A percentile compares a stretch with the other conserved stretches of the same genome.
Evolutionary conservation across 2,329 filamentous ascomycete genomes (phyloP).

Genomic region (Exophiala dermatitidis): DNA sequence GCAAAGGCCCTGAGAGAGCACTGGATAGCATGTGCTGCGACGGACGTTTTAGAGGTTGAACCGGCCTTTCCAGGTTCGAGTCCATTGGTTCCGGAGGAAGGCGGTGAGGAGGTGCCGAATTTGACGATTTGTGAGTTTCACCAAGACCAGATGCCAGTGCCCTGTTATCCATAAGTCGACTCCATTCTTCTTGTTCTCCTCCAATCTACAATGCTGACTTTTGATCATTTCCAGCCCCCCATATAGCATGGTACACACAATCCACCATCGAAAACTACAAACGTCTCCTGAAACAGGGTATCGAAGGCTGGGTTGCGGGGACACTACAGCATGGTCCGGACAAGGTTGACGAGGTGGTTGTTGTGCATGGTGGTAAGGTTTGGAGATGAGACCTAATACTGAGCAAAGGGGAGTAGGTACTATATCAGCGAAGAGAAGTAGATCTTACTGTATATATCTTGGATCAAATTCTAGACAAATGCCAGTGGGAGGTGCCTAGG

Average conservation of each 20-base stretch:
- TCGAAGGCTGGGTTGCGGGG: slow-evolving; percentile 34
- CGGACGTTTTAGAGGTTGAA: slow-evolving; percentile 46
- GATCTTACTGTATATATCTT: no score
- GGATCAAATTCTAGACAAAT: no score
- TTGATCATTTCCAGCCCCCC: slow-evolving; percentile 33
- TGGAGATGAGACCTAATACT: no score
- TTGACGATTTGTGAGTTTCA: slow-evolving; percentile 35
- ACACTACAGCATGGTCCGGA: slow-evolving; percentile 13
- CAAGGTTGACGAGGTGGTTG: slow-evolving; percentile 14
- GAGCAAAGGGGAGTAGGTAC: no score
- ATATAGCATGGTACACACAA: slow-evolving; percentile 49
- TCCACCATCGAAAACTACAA: slow-evolving; percentile 44
- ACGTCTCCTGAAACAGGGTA: slow-evolving; percentile 39
- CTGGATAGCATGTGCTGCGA: slow-evolving; percentile 43
- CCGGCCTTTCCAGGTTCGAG: slow-evolving; percentile 41
- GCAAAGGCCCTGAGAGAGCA: slow-evolving; percentile 40
- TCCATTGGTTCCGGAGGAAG: slow-evolving; percentile 33
- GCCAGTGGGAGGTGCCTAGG: no score
- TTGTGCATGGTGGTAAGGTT: slow-evolving; percentile 21
- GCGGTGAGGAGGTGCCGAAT: slow-evolving; percentile 41
- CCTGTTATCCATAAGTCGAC: no score
- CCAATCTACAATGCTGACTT: no score
- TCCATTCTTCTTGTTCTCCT: background rate
- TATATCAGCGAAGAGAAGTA: no score
- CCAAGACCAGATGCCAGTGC: background rate